Evolutionary conservation across 2,329 filamentous ascomycete genomes (phyloP), one percentile per base, ranked within the genome.

Genomic region (Conoideocrella luteorostrata): DNA sequence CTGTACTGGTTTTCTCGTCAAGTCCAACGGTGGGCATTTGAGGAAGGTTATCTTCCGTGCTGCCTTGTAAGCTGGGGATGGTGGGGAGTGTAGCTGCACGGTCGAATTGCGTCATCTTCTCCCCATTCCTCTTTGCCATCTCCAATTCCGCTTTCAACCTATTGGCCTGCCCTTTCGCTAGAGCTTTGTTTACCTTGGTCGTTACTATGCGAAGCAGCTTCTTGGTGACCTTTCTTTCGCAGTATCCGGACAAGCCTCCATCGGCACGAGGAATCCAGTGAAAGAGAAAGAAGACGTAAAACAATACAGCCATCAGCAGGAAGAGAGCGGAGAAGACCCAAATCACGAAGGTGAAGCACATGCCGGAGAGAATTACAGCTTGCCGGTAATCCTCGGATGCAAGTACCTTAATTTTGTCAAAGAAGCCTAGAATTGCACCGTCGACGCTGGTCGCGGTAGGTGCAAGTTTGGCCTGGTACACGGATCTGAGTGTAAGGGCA

Each of bases 281-380:
- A 78, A 86, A 95, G 5, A 98, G 75, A 63, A 95, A 98, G 56
- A 88, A 78, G 29, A 95, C 64, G 65, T 95, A 97, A 47, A 95
- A 81, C 2, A 94, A 56, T 18, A 82, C 69, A 0, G 87, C 88
- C 9, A 86, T 59, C n/a, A 91, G 68, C 40, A 97, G 72, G 34
- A 78, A 82, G 2, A 97, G 60, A 5, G 86, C 77, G 0, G 86
- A 85, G 54, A 97, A 82, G 12, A 89, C 74, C 91, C 91, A 97
- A 53, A 97, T 80, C 43, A 96, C 62, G 18, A 95, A 64, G 4
- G 91, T 96, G 66, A 95, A 97, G 50, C 89, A 69, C 93, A 97
- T 97, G 64, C 88, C 84, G 30, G 82, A 86, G 41, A 97, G 73
- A 53, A 96, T 86, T 47, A 93, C 68, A 2, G 86, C 87, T 63